Evolutionary conservation across 352 stramenopile species (phyloP).

Genomic region (Globisporangium megalacanthum): DNA sequence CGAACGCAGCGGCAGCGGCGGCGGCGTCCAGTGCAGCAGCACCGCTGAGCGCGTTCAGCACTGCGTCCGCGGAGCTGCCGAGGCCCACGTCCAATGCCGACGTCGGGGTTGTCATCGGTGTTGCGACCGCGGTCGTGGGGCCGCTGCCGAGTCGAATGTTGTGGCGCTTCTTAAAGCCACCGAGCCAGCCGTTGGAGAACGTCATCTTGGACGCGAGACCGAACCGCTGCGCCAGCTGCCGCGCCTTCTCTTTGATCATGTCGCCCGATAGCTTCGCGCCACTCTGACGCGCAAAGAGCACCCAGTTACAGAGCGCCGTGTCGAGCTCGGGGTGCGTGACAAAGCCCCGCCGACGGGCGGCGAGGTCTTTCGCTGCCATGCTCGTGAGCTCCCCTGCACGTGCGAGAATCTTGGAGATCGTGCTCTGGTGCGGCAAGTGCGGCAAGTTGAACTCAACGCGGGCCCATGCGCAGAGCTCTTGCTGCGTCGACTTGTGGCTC

Average conservation of each 20-base stretch:
- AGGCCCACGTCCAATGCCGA: neutral
- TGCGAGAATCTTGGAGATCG: slow-evolving; percentile 60
- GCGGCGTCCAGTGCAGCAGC: too few species aligned
- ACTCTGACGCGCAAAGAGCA: slow-evolving; percentile 38
- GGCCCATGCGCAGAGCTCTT: slow-evolving; percentile 56
- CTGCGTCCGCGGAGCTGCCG: neutral
- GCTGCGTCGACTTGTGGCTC: slow-evolving; percentile 54
- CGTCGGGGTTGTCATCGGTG: neutral
- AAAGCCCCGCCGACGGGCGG: slow-evolving; percentile 29
- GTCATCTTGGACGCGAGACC: slow-evolving; percentile 43
- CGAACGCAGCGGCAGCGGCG: slow-evolving; percentile 1
- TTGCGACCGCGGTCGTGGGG: neutral
- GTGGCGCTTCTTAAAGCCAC: slow-evolving; percentile 48
- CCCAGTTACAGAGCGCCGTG: slow-evolving; percentile 58
- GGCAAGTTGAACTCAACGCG: slow-evolving; percentile 51
- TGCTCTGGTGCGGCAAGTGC: slow-evolving; percentile 52
- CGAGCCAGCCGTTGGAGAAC: slow-evolving; percentile 63
- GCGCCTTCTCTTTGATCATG: slow-evolving; percentile 57
- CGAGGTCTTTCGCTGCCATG: slow-evolving; percentile 40
- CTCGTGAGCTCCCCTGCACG: slow-evolving; percentile 37
- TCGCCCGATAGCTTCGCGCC: slow-evolving; percentile 49
- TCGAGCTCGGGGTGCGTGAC: slow-evolving; percentile 54
- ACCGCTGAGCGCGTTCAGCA: neutral
- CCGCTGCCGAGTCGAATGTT: slow-evolving; percentile 41
- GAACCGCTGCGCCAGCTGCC: slow-evolving; percentile 30